Evolutionary conservation across 768 basidiomycete species (phyloP), one percentile per base, ranked within the genome.

Genomic region (Strobilomyces confusus): DNA sequence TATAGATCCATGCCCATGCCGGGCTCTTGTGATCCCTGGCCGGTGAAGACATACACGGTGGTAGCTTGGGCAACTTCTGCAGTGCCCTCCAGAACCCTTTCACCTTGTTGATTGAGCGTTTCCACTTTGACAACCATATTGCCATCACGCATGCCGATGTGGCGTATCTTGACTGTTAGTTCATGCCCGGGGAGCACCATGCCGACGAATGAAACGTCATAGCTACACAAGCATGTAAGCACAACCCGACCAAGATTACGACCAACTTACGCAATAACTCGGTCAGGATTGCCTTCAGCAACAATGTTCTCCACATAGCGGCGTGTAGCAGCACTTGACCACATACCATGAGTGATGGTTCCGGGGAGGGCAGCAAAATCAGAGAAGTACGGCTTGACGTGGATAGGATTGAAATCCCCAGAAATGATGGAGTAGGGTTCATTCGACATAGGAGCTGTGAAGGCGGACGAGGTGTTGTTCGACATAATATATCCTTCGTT

Each of bases 1-100:
- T 98, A 99, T 2, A 99, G 81, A 60, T 98, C 95, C 94, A 99
- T 98, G 19, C 97, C 97, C 97, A 99, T 98, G 19, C 95, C 93
- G 43, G 87, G 86, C 72, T 98, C 95, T 69, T 98, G 95, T 7
- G 95, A 98, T 51, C 95, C 95, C 69, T 98, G 95, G 29, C 95
- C 95, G 37, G 95, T 98, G 79, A 98, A 98, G 61, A 97, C 93
- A 60, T 98, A 98, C 32, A 91, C 92, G 6, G 94, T 95, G 17
- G 82, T 79, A 2, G 95, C 86, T 69, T 99, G 97, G 3, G 84
- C 84, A 56, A 98, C 93, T 69, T 98, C 93, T 3, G 95, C 92
- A 14, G 89, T 82, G 34, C 97, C 97, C 58, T 87, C 83, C 30
- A 99, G 77, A 52, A 99, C 92, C 73, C 92, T 97, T 70, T 95